phyloP scores from a whole-genome alignment of 2,329 filamentous ascomycete species.

The Botrytis medusae region DNA sequence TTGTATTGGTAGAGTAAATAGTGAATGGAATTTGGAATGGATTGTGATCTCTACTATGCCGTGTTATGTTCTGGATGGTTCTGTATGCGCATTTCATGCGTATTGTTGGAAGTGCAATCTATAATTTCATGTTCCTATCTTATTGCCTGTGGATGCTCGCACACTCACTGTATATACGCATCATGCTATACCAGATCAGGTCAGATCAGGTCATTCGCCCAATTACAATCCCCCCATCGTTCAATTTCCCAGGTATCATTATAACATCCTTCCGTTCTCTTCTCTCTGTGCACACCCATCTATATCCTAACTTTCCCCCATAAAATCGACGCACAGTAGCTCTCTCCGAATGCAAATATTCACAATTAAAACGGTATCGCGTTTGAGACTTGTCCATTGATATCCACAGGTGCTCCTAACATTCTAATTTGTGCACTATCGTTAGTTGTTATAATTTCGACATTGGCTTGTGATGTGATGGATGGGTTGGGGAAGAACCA shows the following conservation, averaged over 20 bases:
- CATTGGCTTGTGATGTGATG: background rate
- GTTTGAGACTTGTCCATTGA: conserved; percentile 51
- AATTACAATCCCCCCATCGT: background rate
- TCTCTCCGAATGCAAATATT: conserved; percentile 31
- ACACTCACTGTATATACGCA: background rate
- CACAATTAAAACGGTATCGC: conserved; percentile 47
- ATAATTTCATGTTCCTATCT: background rate
- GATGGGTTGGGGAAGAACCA: background rate
- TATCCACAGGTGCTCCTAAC: conserved; percentile 52
- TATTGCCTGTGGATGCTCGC: background rate
- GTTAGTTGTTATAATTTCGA: background rate
- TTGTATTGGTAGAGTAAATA: background rate
- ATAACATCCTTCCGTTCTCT: background rate
- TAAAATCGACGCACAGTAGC: conserved; percentile 40
- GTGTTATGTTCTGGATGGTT: no score
- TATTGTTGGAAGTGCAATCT: background rate
- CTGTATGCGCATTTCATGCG: background rate
- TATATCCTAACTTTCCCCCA: background rate
- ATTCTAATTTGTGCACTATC: conserved; percentile 42
- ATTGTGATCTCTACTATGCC: background rate
- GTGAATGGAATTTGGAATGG: background rate
- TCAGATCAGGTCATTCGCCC: background rate
- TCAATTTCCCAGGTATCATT: background rate
- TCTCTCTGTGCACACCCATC: background rate
- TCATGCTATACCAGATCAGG: background rate